Evolutionary conservation across 2,329 filamentous ascomycete genomes (phyloP), one percentile per base, ranked within the genome.

Genomic region (Aureobasidium zeae): DNA sequence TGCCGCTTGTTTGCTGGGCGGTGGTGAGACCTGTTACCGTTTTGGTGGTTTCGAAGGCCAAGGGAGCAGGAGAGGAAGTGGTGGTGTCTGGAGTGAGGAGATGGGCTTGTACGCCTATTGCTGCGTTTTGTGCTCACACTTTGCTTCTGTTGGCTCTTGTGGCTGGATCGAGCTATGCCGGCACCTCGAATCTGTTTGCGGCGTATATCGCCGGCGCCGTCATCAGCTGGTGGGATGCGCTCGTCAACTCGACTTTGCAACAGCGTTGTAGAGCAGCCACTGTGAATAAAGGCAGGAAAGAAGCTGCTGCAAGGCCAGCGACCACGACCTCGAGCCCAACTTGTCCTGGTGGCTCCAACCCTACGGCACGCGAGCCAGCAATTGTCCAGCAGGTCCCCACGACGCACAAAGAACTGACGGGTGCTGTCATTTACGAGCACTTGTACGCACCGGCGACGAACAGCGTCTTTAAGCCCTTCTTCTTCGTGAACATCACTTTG

Each of bases 401-500:
- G 25, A 33, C 8, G 24, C 24, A 32, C 10, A 24, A 25, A 2
- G 30, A 31, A 21, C 17, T 45, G 19, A 33, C 20, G 11, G 44
- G 35, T 10, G 16, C 29, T 9, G 36, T 7, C 2, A 56, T 71
- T 5, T 76, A 70, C 47, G 57, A 68, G 21, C 55, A 51, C n/a
- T 73, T 70, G 53, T 74, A 69, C 52, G 55, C 61, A 7, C 56
- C 63, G 16, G 57, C 66, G 0, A 61, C 71, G 0, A 56, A 73
- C 2, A 65, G 65, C 9, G 64, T 86, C 0, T 56, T 86, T 0
- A 76, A 75, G 39, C 81, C 81, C 0, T 70, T 84, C 43, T 86
- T 86, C 61, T 86, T 86, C 53, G 81, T 44, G 30, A 16, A 33
- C 35, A 30, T 13, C 20, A 32, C n/a, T 6, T 6, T 25, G 10